Evolutionary conservation across 805 yeast genomes (phyloP), one percentile per base, ranked within the genome.

Genomic region (Lipomyces japonicus): DNA sequence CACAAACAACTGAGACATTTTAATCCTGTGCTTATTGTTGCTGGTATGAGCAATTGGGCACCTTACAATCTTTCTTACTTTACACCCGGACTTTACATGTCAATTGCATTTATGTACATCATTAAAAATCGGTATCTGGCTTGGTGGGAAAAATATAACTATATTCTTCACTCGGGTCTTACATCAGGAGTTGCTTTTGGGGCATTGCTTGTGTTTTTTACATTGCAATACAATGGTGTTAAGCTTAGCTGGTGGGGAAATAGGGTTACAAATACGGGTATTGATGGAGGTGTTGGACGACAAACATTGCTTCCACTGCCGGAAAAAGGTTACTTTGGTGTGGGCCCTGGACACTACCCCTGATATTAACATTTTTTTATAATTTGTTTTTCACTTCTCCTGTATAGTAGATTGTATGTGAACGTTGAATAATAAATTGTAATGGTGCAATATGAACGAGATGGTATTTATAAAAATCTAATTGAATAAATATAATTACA

Each of bases 121-220:
- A 67, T 83, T 49, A 79, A 77, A 54, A 71, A 76, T 42, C 70
- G 71, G 53, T 80, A 78, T 68, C 69, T 77, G 41, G 68, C 72
- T 41, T 83, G 88, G 89, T 83, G 89, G 89, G 80, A 81, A 34
- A 82, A 82, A 65, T 83, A 83, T 65, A 82, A 81, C 63, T 82
- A 80, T 62, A 75, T 81, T 3, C 67, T 83, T 44, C 75, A 84
- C 18, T 79, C 84, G 24, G 88, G 80, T 2, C 65, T 83, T 21
- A 82, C 82, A 38, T 76, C 82, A 5, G 87, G 86, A 1, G 75
- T 82, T n/a, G 86, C 86, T 0, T 72, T 80, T 56, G 75, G 83
- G 32, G 75, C 83, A 2, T 66, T 83, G 44, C 50, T 81, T 22
- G 75, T 82, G 9, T 81, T 81, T 61, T 71, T 80, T 55, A 67